A percentile compares a stretch with the other conserved stretches of the same genome.
phyloP scores from a whole-genome alignment of 1,284 basidiomycete genomes.

The Ceratobasidium sp. region DNA sequence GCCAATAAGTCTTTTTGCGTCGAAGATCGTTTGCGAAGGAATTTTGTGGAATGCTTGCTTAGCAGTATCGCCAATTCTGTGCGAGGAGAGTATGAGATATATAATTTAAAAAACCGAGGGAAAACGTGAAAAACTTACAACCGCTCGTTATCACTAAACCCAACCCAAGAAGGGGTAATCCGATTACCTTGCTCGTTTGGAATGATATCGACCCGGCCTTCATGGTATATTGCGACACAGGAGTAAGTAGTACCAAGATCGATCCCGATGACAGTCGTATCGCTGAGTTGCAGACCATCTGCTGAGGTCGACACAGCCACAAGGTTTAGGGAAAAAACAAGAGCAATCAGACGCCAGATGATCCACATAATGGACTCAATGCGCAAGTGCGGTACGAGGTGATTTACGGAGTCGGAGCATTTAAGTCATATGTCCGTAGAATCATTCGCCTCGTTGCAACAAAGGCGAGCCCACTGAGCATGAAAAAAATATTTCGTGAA shows the following conservation, averaged over 20 bases:
- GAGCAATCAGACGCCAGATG: too few relatives aligned
- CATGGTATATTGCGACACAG: not conserved
- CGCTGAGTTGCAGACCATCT: constrained; percentile 61
- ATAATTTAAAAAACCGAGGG: too few relatives aligned
- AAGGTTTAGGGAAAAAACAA: not conserved
- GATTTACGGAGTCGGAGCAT: too few relatives aligned
- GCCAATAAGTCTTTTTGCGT: not conserved
- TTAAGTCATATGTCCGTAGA: too few relatives aligned
- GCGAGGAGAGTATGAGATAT: not conserved
- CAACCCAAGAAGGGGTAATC: constrained; percentile 4
- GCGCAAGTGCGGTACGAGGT: too few relatives aligned
- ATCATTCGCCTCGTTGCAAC: too few relatives aligned
- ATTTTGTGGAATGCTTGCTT: not conserved
- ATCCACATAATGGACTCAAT: too few relatives aligned
- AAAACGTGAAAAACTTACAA: not conserved
- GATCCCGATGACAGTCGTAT: constrained; percentile 96
- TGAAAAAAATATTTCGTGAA: too few relatives aligned
- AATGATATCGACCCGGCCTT: constrained; percentile 3
- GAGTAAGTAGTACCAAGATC: constrained; percentile 74
- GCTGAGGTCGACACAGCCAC: too few relatives aligned
- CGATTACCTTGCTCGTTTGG: constrained; percentile 7
- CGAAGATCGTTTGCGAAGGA: not conserved
- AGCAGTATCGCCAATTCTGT: not conserved
- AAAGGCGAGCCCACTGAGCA: too few relatives aligned
- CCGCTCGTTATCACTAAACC: not conserved